A percentile compares a stretch with the other conserved stretches of the same genome.
These are phyloP conservation scores for Chalciporus piperatoides DNA, from an alignment of 1,284 basidiomycete genomes.

Conservation along the genomic window DNA sequence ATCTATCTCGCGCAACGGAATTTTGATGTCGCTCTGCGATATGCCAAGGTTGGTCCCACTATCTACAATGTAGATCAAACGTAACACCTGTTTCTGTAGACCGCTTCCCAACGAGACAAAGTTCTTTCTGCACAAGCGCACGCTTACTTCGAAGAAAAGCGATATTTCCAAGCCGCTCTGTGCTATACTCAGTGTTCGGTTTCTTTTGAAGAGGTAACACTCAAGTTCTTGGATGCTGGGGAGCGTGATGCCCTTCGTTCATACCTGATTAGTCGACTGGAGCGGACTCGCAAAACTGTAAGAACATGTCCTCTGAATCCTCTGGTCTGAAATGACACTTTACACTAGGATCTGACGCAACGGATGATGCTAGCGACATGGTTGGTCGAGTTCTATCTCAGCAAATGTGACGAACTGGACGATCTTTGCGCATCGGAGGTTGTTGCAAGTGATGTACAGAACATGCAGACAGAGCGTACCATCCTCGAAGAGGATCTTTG, in stretches of 20 bases:
- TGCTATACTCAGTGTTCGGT: slow-evolving; percentile 87
- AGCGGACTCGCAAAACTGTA: slow-evolving; percentile 76
- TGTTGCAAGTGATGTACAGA: slow-evolving; percentile 82
- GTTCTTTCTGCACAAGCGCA: slow-evolving; percentile 86
- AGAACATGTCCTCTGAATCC: slow-evolving; percentile 19
- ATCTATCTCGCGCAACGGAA: slow-evolving; percentile 80
- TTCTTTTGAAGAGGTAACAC: slow-evolving; percentile 88
- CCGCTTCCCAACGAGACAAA: slow-evolving; percentile 78
- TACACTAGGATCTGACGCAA: slow-evolving; percentile 78
- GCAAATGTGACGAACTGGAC: slow-evolving; percentile 95
- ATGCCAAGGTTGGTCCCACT: slow-evolving; percentile 65
- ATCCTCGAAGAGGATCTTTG: slow-evolving; percentile 92
- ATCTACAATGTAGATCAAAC: neutral
- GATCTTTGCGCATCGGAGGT: slow-evolving; percentile 85
- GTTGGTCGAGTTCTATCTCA: slow-evolving; percentile 96
- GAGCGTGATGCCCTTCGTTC: slow-evolving; percentile 93
- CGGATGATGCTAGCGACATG: slow-evolving; percentile 98
- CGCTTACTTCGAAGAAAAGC: slow-evolving; percentile 76
- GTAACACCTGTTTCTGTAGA: slow-evolving; percentile 42
- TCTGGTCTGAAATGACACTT: neutral
- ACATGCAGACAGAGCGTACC: slow-evolving; percentile 74
- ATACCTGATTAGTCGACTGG: slow-evolving; percentile 86
- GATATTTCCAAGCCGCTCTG: slow-evolving; percentile 90
- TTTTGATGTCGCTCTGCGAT: slow-evolving; percentile 75
- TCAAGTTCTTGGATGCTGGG: slow-evolving; percentile 86